Percentiles rank a stretch among this genome's conserved stretches.
Conservation (phyloP, 768 basidiomycete species). For the Termitomyces sp. region DNA sequence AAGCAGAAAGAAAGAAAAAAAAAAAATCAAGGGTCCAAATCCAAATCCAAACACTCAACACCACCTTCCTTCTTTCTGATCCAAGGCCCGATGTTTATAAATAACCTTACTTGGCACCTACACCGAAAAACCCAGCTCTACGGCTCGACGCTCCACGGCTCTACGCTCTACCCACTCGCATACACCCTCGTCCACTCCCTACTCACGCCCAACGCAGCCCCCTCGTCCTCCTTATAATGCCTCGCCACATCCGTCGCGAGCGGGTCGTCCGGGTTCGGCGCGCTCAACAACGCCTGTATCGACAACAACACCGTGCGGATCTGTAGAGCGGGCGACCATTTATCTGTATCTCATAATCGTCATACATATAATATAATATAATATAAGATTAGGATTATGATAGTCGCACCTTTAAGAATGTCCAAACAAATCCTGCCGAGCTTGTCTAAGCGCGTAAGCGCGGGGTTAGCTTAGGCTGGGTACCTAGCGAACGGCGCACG, state of each 20-base stretch:
- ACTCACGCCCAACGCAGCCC: constrained; percentile 88
- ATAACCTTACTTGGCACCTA: too few species aligned
- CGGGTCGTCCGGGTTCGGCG: constrained; percentile 96
- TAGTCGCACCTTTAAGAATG: constrained; percentile 82
- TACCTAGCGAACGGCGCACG: constrained; percentile 23
- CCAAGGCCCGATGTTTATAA: too few species aligned
- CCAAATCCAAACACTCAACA: too few species aligned
- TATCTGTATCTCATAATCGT: constrained; percentile 50
- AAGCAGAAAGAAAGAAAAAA: too few species aligned
- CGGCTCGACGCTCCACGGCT: too few species aligned
- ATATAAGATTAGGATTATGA: too few species aligned
- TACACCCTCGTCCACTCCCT: constrained; percentile 95
- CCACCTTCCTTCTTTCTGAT: too few species aligned
- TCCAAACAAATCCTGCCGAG: constrained; percentile 98
- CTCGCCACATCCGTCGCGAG: constrained; percentile 94
- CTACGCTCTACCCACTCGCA: too few species aligned
- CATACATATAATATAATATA: too few species aligned
- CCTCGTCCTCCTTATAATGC: constrained; percentile 98
- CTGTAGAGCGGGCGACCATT: constrained; percentile 99
- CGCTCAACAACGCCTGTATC: constrained; percentile 92
- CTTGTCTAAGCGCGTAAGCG: constrained; percentile 62
- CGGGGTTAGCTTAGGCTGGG: too few species aligned
- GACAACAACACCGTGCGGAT: constrained; percentile 97
- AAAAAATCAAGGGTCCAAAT: too few species aligned
- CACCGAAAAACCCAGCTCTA: too few species aligned